phyloP scores from a whole-genome alignment of 257 asterid genomes.

The Solanum etuberosum region DNA sequence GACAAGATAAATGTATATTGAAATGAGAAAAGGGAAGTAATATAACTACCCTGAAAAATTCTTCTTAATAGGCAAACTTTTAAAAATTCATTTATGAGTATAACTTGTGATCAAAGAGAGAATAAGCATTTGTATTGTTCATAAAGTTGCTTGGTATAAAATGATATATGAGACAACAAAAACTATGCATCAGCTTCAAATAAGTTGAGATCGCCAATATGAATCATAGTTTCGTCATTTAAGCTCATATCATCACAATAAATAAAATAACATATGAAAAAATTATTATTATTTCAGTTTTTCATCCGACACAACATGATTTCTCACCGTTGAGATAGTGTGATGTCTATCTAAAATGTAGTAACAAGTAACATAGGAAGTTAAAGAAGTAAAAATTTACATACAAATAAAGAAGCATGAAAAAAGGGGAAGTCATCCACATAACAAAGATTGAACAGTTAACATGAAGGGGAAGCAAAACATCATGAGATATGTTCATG shows the following conservation, averaged over 20 bases:
- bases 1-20: not conserved
- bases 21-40: not conserved
- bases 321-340: not conserved
- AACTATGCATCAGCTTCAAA: not conserved
- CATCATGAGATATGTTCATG: not conserved
- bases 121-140: not conserved
- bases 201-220: not conserved
- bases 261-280: not conserved
- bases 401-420: not conserved
- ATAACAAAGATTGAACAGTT: not conserved
- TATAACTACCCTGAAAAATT: not conserved
- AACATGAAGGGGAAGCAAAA: not conserved
- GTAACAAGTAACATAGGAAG: not conserved
- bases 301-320: not conserved
- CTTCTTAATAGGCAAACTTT: no score
- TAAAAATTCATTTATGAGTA: no score
- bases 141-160: not conserved
- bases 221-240: not conserved
- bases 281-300: not conserved
- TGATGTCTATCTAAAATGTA: not conserved
- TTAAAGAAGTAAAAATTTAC: not conserved
- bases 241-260: not conserved
- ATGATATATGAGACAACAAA: not conserved
- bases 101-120: not conserved
- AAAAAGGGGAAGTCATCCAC: not conserved